These are phyloP conservation scores for Syzygium oleosum DNA, from an alignment of 345 rosid genomes.

Conservation along the genomic window DNA sequence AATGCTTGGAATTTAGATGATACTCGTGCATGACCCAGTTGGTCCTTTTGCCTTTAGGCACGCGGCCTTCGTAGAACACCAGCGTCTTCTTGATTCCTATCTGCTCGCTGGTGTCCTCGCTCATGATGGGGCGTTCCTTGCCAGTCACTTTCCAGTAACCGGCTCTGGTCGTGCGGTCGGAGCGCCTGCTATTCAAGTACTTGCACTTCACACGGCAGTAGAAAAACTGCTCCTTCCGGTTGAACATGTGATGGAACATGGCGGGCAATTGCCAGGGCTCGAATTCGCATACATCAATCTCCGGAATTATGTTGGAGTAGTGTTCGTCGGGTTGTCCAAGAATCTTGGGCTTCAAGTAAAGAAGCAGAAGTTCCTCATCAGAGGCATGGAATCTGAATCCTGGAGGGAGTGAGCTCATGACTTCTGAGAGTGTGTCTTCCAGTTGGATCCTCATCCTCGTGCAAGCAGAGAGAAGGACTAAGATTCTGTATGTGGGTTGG, in stretches of 20 bases:
- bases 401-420: not conserved
- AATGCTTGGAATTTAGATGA: not conserved
- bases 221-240: slow-evolving; percentile 27
- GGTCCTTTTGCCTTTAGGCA: slow-evolving; percentile 1
- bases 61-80: slow-evolving; percentile 17
- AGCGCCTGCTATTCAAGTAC: slow-evolving; percentile 10
- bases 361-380: slow-evolving; percentile 29
- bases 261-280: slow-evolving; percentile 47
- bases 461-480: not conserved
- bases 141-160: slow-evolving; percentile 63
- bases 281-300: slow-evolving; percentile 18
- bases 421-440: not conserved
- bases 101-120: not conserved
- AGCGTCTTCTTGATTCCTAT: slow-evolving; percentile 38
- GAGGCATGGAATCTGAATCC: slow-evolving; percentile 40
- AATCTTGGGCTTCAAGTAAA: slow-evolving; percentile 25
- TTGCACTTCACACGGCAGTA: slow-evolving; percentile 17
- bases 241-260: slow-evolving; percentile 5
- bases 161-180: slow-evolving; percentile 13
- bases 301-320: slow-evolving; percentile 8
- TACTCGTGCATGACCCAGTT: slow-evolving; percentile 39
- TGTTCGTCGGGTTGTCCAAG: not conserved
- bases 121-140: slow-evolving; percentile 3
- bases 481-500: not conserved
- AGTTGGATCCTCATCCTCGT: not conserved